Evolutionary conservation across 306 rosid species (phyloP).

Genomic region (Gleditsia sinensis): DNA sequence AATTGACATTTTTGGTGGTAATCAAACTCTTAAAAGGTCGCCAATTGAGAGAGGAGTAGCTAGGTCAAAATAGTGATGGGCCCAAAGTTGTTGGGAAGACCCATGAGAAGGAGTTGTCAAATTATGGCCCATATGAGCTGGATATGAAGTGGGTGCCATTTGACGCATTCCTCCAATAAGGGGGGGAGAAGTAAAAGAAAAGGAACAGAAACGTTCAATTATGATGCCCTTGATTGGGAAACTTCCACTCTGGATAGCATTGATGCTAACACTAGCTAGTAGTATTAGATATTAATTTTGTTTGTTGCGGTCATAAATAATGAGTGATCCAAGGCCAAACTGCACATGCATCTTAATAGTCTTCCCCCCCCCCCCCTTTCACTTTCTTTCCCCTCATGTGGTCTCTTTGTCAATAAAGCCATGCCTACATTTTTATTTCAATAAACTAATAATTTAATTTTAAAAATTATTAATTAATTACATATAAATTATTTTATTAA

Average conservation of each 20-base stretch:
- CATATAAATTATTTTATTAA: no score
- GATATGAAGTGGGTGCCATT: background rate
- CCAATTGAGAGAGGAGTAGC: background rate
- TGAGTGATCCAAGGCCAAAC: constrained; percentile 13
- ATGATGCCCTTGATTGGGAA: background rate
- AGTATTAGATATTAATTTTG: background rate
- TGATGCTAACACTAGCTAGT: background rate
- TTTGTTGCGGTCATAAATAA: background rate
- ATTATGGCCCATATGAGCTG: constrained; percentile 19
- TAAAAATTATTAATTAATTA: no score
- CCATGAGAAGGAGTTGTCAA: background rate
- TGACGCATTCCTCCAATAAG: background rate
- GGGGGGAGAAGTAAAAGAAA: background rate
- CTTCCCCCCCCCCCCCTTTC: background rate
- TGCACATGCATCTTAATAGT: background rate
- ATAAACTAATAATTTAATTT: no score
- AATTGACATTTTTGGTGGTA: no score
- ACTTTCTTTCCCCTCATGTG: background rate
- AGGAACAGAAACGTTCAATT: background rate
- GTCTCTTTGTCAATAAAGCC: background rate
- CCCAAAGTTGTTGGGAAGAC: constrained; percentile 13
- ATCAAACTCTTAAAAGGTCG: no score
- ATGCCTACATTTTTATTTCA: no score
- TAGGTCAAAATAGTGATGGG: constrained; percentile 23
- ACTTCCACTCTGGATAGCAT: background rate